Evolutionary conservation across 2,329 filamentous ascomycete species (phyloP), one percentile per base, ranked within the genome.

Genomic region (Calonectria pteridis): DNA sequence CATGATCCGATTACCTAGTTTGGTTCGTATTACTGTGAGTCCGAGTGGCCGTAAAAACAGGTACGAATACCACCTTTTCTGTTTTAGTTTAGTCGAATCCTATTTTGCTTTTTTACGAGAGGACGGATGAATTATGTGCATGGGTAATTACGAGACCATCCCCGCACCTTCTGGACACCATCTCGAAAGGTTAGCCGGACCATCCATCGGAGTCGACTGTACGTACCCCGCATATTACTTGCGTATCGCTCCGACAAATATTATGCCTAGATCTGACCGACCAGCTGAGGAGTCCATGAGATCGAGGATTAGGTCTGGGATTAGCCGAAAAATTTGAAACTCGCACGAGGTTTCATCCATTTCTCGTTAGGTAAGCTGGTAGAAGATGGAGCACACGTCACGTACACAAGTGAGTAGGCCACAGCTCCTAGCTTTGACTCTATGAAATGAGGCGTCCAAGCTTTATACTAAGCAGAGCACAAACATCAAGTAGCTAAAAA

Each of bases 51-150:
- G 40, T 10, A 43, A 43, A 40, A 62, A 28, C 40, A 18, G 10
- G 35, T 43, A 16, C 35, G 35, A 26, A 13, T 7, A 40, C 16
- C 33, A 20, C 37, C 40, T 59, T n/a, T 23, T 35, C 33, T 9
- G n/a, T 62, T 37, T 26, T 14, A 28, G 26, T 2, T 6, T 11
- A 46, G 43, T 10, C 20, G 7, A 46, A 10, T 37, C 4, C 20
- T n/a, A 35, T 58, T 35, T 14, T 35, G 7, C 18, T 23, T 23
- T 40, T 28, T 16, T 3, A 6, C 18, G 33, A 40, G n/a, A 40
- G 55, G 55, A 62, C 55, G 55, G 55, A 62, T 40, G 18, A 62
- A 62, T 62, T 62, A 37, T 40, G 33, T 10, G 55, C 55, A 62
- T 26, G 35, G 55, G 6, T n/a, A 26, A 35, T 23, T 40, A 40